Percentiles rank a stretch among this genome's conserved stretches.
Evolutionary conservation across 1,284 basidiomycete species (phyloP).

Genomic region (Ustilago tritici): DNA sequence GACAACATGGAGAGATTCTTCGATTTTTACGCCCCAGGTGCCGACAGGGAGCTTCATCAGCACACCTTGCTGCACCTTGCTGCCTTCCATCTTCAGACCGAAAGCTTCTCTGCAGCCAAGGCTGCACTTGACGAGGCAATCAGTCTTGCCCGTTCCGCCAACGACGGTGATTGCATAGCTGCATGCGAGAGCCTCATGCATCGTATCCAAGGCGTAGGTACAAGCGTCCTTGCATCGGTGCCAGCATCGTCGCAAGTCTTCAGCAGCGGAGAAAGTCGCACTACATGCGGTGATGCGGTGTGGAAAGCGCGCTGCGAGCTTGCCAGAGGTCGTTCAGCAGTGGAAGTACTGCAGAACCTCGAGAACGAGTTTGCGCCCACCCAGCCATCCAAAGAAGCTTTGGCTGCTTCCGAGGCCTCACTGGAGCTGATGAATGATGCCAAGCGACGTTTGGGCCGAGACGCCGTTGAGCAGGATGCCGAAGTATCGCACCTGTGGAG

Average conservation of each 20-base stretch:
- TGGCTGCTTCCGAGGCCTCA: constrained; percentile 31
- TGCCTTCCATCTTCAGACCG: constrained; percentile 38
- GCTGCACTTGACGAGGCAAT: constrained; percentile 48
- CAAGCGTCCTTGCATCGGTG: constrained; percentile 25
- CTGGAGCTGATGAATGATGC: constrained; percentile 44
- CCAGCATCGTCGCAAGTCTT: not conserved
- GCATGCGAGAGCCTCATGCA: constrained; percentile 48
- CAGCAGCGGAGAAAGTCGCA: not conserved
- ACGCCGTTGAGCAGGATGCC: constrained; percentile 11
- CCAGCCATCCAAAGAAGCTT: constrained; percentile 20
- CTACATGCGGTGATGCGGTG: constrained; percentile 22
- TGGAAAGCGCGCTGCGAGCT: constrained; percentile 34
- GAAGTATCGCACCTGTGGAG: constrained; percentile 34
- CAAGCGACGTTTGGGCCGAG: constrained; percentile 33
- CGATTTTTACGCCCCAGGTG: constrained; percentile 49
- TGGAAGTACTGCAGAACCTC: constrained; percentile 31
- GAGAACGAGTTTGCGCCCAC: constrained; percentile 18
- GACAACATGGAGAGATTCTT: constrained; percentile 54
- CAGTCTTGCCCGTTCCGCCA: constrained; percentile 45
- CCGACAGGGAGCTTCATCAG: constrained; percentile 55
- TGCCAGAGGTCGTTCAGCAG: constrained; percentile 21
- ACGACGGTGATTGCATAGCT: constrained; percentile 46
- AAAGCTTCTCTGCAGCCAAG: constrained; percentile 40
- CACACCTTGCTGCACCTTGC: constrained; percentile 47
- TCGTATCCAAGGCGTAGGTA: constrained; percentile 32